Base-by-base conservation (phyloP, 2,329 filamentous ascomycete genomes). In the Ustilaginoidea virens region DNA sequence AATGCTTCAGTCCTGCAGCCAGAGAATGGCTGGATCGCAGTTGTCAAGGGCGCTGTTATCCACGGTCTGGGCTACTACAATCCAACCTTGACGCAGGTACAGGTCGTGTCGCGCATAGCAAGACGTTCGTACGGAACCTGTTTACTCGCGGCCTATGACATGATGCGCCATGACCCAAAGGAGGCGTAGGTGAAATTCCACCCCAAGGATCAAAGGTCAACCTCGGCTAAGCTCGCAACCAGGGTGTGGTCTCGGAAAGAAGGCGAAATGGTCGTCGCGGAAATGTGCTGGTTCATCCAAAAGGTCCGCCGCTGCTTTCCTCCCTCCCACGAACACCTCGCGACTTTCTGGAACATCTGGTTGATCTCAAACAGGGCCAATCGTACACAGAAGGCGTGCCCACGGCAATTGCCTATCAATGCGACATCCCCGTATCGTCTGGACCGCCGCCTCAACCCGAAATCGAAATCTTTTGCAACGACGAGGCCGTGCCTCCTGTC, bases 11-110 rank as follows among this genome's bases (percentile, higher is more conserved):
- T 69, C 17, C 43, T 68, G 28, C 61, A 63, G 29, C 62, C 64
- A 1, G 47, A 55, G 10, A 57, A 58, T 33, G 55, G 60, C 3
- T 68, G 63, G 63, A 51, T 53, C 1, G 58, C 63, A 1, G 60
- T 68, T 5, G 61, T 63, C 2, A 58, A 58, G 19, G 65, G 65
- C 5, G 64, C 65, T 10, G 58, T 60, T 5, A 60, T 64, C 14
- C 48, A 55, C 28, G 52, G 52, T 3, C 42, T 55, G 8, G 41
- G 45, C 11, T 47, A 43, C 12, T 47, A 49, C 23, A 39, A 45
- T 19, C 46, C 49, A 3, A 33, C 33, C 5, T 25, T 46, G 34
- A 41, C 41, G 3, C 41, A 44, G 8, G 40, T 54, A 1, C 42
- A 43, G 15, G 42, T 55, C 23, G 42, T 47, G 13, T 55, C 52